phyloP scores from a whole-genome alignment of 257 asterid genomes.

The Forsythia viridissima region DNA sequence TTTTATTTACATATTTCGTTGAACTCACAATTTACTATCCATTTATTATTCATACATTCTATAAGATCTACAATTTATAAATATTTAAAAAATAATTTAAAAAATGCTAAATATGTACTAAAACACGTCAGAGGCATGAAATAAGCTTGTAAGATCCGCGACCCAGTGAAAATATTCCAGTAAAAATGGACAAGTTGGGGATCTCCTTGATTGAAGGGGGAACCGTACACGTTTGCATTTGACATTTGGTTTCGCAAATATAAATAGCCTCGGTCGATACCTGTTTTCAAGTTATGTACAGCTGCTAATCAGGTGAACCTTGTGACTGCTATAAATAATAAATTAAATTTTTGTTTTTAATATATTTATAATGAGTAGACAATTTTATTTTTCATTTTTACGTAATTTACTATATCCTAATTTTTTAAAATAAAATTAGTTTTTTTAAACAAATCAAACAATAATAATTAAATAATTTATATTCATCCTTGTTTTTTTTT shows the following conservation, averaged over 20 bases:
- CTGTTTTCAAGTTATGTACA: neutral
- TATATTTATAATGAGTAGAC: neutral
- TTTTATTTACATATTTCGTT: too few species aligned
- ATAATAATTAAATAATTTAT: too few species aligned
- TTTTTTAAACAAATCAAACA: too few species aligned
- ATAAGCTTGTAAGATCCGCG: neutral
- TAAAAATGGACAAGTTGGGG: slow-evolving; percentile 26
- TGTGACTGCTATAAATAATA: neutral
- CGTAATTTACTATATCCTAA: neutral
- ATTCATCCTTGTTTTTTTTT: too few species aligned
- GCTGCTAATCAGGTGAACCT: neutral
- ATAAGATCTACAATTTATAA: too few species aligned
- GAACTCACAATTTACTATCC: too few species aligned
- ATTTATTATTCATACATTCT: too few species aligned
- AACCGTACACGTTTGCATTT: slow-evolving; percentile 27
- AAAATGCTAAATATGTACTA: too few species aligned
- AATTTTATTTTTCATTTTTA: neutral
- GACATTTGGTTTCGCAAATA: neutral
- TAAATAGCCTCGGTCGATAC: neutral
- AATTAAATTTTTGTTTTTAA: too few species aligned
- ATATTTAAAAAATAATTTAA: too few species aligned
- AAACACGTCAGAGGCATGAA: too few species aligned
- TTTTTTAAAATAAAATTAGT: too few species aligned
- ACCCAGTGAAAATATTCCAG: neutral
- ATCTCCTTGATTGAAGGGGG: slow-evolving; percentile 1